Evolutionary conservation across 768 basidiomycete genomes (phyloP).

Genomic region (Podaxis rugospora): DNA sequence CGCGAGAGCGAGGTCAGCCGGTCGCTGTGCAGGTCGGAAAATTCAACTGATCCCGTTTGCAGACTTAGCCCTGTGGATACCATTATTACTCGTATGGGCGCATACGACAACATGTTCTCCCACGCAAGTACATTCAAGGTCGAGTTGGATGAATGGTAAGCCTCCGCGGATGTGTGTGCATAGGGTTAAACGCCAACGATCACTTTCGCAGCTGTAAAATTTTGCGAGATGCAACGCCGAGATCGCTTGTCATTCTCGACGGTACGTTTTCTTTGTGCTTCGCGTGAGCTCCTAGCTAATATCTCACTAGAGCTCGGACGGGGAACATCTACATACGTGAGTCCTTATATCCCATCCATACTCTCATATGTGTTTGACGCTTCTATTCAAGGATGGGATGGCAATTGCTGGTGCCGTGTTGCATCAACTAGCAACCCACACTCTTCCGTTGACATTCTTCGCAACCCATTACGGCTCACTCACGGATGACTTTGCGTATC

Average conservation of each 20-base stretch:
- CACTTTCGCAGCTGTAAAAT: constrained; percentile 72
- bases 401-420: constrained; percentile 95
- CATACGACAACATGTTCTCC: constrained; percentile 96
- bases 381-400: constrained; percentile 79
- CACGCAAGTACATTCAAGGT: constrained; percentile 97
- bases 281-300: constrained; percentile 7
- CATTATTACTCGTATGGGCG: constrained; percentile 97
- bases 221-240: constrained; percentile 88
- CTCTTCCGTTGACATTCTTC: constrained; percentile 89
- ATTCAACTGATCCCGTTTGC: neutral
- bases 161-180: neutral
- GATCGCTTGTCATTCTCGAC: constrained; percentile 91
- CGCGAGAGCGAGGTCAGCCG: constrained; percentile 59
- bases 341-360: constrained; percentile 11
- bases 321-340: constrained; percentile 91
- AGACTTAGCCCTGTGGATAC: constrained; percentile 87
- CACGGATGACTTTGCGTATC: constrained; percentile 90
- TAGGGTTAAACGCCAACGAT: neutral
- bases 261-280: constrained; percentile 46
- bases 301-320: constrained; percentile 72
- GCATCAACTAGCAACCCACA: constrained; percentile 92
- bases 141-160: constrained; percentile 93
- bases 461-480: constrained; percentile 97
- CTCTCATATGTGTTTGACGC: neutral
- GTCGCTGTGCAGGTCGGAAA: neutral